These are phyloP conservation scores for Hygrophorus pudorinus DNA, from an alignment of 768 basidiomycete genomes.

Conservation along the genomic window DNA sequence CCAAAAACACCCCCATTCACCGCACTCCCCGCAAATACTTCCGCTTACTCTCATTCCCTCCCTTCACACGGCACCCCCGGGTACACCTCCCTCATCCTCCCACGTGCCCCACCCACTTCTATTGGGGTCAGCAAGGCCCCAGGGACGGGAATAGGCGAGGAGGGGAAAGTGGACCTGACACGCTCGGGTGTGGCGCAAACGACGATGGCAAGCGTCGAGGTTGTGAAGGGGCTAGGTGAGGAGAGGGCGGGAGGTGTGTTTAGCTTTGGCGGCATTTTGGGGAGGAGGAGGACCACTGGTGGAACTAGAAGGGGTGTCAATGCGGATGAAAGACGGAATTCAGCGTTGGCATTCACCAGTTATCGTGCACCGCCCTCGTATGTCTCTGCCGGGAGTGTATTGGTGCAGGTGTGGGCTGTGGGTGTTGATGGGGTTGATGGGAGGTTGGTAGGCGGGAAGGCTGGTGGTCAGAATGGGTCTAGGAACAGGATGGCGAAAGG, in stretches of 20 bases:
- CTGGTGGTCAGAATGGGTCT: conserved; percentile 19
- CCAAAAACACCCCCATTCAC: conserved; percentile 13
- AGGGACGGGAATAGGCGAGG: conserved; percentile 10
- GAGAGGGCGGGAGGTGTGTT: conserved; percentile 5
- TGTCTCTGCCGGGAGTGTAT: conserved; percentile 56
- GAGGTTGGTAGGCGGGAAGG: conserved; percentile 45
- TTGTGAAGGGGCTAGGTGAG: conserved; percentile 46
- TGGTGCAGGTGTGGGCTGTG: conserved; percentile 88
- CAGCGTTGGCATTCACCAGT: conserved; percentile 52
- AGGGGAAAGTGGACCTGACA: conserved; percentile 62
- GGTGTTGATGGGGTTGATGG: conserved; percentile 71
- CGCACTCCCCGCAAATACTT: conserved; percentile 11
- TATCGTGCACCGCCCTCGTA: conserved; percentile 66
- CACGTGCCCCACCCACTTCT: conserved; percentile 33
- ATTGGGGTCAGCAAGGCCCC: not conserved
- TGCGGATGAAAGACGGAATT: conserved; percentile 8
- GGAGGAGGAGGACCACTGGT: conserved; percentile 11
- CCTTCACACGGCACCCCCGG: conserved; percentile 51
- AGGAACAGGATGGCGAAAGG: conserved; percentile 1
- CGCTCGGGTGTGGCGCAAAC: conserved; percentile 72
- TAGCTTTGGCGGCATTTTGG: conserved; percentile 11
- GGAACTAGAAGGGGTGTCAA: not conserved
- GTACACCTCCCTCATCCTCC: conserved; percentile 44
- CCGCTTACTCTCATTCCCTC: conserved; percentile 17
- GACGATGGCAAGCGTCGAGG: conserved; percentile 83